These are phyloP conservation scores for Chenopodium quinoa DNA, from an alignment of 148 eudicot species.

Conservation along the genomic window DNA sequence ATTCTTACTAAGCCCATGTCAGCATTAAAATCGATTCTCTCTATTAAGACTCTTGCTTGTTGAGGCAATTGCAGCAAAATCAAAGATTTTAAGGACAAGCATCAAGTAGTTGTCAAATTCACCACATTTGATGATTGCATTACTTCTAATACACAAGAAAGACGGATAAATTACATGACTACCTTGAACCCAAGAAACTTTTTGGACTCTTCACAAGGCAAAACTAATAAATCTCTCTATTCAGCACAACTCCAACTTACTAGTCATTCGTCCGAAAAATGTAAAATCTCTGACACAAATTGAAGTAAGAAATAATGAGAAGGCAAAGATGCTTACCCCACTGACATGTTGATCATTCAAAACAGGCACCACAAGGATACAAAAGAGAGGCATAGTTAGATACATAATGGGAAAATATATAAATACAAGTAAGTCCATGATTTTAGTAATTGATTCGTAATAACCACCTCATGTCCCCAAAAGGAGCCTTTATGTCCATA, in stretches of 20 bases:
- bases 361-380: conserved; percentile 40
- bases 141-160: background rate
- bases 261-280: background rate
- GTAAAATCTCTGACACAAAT: background rate
- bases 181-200: background rate
- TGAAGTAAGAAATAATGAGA: too few species aligned
- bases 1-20: background rate
- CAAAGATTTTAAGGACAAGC: background rate
- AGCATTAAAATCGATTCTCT: background rate
- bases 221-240: background rate
- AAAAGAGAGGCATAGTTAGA: conserved; percentile 42
- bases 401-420: conserved; percentile 15
- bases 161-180: background rate
- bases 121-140: background rate
- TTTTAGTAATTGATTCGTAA: background rate
- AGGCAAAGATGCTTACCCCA: conserved; percentile 78
- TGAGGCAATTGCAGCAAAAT: background rate
- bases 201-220: conserved; percentile 2
- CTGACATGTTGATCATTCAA: conserved; percentile 40
- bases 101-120: background rate
- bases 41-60: background rate
- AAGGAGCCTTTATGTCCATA: conserved; percentile 70
- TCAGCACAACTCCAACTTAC: background rate
- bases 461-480: conserved; percentile 92
- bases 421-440: conserved; percentile 12